These are phyloP conservation scores for Pouteria glomerata DNA, from an alignment of 148 eudicot genomes.

Conservation along the genomic window DNA sequence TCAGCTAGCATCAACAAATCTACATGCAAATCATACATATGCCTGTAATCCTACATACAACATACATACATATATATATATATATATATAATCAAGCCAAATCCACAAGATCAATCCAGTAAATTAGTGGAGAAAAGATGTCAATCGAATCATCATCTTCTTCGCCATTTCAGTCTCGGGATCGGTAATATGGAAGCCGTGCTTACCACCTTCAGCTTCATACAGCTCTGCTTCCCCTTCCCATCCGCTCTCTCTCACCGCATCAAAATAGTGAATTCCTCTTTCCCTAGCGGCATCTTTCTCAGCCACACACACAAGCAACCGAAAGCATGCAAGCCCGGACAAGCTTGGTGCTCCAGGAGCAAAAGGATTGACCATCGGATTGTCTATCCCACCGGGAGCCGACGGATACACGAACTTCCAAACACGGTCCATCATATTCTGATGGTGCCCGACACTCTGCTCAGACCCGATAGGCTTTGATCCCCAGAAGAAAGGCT, in stretches of 20 bases:
- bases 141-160: constrained; percentile 28
- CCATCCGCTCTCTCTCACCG: constrained; percentile 33
- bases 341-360: constrained; percentile 21
- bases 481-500: constrained; percentile 30
- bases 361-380: constrained; percentile 36
- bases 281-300: constrained; percentile 31
- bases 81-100: too few species aligned
- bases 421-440: constrained; percentile 33
- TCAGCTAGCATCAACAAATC: too few species aligned
- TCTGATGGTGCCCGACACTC: neutral
- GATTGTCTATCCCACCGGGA: constrained; percentile 30
- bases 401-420: constrained; percentile 27
- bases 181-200: constrained; percentile 31
- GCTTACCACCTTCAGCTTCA: constrained; percentile 31
- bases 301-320: constrained; percentile 42
- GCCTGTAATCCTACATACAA: too few species aligned
- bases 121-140: too few species aligned
- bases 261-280: constrained; percentile 25
- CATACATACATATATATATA: too few species aligned
- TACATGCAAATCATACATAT: too few species aligned
- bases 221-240: constrained; percentile 33
- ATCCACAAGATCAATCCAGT: too few species aligned
- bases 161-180: constrained; percentile 31
- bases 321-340: constrained; percentile 28
- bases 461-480: constrained; percentile 19